Base-by-base conservation (phyloP, 2,329 filamentous ascomycete species). In the Cladosporium sp. region DNA sequence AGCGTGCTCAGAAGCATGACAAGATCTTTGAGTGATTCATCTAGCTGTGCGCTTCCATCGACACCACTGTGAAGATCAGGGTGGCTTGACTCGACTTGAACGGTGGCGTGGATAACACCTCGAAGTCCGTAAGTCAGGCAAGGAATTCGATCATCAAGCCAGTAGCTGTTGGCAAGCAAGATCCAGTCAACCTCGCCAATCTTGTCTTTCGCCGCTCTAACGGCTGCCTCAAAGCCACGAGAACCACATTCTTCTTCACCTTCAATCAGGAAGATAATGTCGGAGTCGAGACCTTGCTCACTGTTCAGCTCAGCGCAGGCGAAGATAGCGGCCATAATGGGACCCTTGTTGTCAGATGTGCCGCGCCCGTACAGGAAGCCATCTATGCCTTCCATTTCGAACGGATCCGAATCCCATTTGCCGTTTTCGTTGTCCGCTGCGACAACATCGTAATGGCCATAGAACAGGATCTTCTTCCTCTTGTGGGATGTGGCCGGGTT, bases 401-500 rank as follows among this genome's bases (percentile, higher is more conserved):
- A 99, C 0, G 95, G 96, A 68, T 98, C 91, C 46, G 87, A 85
- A 5, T 58, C 36, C 95, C 95, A 99, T 70, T 92, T 94, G 43
- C 87, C 86, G 65, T 89, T 88, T 68, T 91, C 91, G 43, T 90
- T 89, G 70, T 97, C 92, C 0, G 95, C 95, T 0, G 93, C 87
- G 3, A 99, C 95, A 2, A 99, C 93, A 75, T 99, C 95, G 81
- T 99, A 99, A 76, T 99, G 95, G 0, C 96, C 95, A 74, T 99
- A 99, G 76, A 99, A 99, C 0, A 99, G 81, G 10, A 98, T 91
- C 32, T 92, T 93, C 79, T 95, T 97, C 21, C 91, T 86, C 28
- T 86, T 82, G 28, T 86, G 84, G 0, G 86, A 81, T 0, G 88
- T 86, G 13, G 87, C 84, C 67, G 85, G 87, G 77, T 89, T 95